Evolutionary conservation across 768 basidiomycete genomes (phyloP), one percentile per base, ranked within the genome.

Genomic region (Boletus rex-veris): DNA sequence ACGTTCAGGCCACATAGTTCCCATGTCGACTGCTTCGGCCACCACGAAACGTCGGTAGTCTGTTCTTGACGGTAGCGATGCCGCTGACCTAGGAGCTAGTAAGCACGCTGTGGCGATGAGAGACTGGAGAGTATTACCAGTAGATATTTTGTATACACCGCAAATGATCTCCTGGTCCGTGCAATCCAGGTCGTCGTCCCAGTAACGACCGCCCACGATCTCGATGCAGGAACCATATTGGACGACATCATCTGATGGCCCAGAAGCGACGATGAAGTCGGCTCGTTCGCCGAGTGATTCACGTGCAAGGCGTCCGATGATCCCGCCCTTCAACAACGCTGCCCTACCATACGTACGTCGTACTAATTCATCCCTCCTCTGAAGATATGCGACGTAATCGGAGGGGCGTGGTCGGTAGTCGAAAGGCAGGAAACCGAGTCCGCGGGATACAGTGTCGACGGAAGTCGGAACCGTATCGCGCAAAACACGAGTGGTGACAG

Each of bases 1-100:
- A 55, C 24, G 11, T 46, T 26, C 1, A 55, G 24, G 0, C 54
- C 54, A n/a, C 19, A 39, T 0, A 1, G 4, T 26, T 45, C 36
- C 54, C 54, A 55, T 15, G 30, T 55, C 0, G 19, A 51, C 35
- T 55, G 39, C n/a, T 55, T 55, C 0, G 31, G 54, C 54, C 50
- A 55, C 54, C 49, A 51, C n/a, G 33, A 55, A 2, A 55, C 24
- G 14, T 50, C 33, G 7, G 54, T 6, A 2, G 39, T 46, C 26
- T 52, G 54, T 15, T 51, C 0, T 3, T 11, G 0, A 19, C 10
- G 4, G 11, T 1, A 7, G 15, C 0, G 7, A 35, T 50, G 1
- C 9, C 19, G 21, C 3, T 50, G 40, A 14, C 49, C 40, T 50
- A 33, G 33, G 12, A 33, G 12, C 19, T 19, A 2, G 12, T 14